phyloP scores from a whole-genome alignment of 1,284 basidiomycete species.

The Malassezia sympodialis region DNA sequence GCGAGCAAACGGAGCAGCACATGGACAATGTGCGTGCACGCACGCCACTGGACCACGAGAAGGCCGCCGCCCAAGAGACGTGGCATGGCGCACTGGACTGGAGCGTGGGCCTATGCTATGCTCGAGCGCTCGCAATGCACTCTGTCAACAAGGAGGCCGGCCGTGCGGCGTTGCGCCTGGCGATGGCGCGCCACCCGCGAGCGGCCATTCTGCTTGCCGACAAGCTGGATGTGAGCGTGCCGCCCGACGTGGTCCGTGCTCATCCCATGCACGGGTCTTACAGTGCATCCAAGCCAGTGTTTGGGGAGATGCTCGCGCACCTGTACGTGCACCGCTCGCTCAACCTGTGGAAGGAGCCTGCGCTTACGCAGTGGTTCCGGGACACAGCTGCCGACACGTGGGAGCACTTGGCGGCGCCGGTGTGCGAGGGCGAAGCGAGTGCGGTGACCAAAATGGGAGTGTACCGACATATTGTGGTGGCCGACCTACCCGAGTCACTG shows the following conservation, averaged over 20 bases:
- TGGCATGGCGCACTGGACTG: constrained; percentile 36
- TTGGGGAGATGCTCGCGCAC: constrained; percentile 31
- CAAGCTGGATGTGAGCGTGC: constrained; percentile 29
- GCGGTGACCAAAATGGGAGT: constrained; percentile 25
- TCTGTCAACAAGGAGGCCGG: constrained; percentile 27
- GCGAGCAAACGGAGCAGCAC: not conserved
- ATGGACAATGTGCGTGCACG: constrained; percentile 19
- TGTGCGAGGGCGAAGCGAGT: constrained; percentile 16
- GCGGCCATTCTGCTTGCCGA: constrained; percentile 31
- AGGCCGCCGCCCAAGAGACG: constrained; percentile 20
- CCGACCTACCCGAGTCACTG: constrained; percentile 38
- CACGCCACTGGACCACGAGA: constrained; percentile 28
- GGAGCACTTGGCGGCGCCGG: constrained; percentile 2
- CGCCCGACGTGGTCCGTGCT: constrained; percentile 17
- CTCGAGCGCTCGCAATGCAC: constrained; percentile 32
- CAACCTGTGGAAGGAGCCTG: constrained; percentile 41
- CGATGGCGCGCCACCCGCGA: constrained; percentile 34
- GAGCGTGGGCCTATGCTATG: constrained; percentile 35
- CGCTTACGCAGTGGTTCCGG: constrained; percentile 27
- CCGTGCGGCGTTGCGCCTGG: constrained; percentile 25
- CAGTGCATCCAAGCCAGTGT: constrained; percentile 14
- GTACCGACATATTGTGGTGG: constrained; percentile 43
- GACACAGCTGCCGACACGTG: constrained; percentile 17
- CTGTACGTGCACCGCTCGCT: constrained; percentile 39
- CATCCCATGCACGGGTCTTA: constrained; percentile 18